phyloP scores from a whole-genome alignment of 1,284 basidiomycete species.

The Ganoderma sinense region DNA sequence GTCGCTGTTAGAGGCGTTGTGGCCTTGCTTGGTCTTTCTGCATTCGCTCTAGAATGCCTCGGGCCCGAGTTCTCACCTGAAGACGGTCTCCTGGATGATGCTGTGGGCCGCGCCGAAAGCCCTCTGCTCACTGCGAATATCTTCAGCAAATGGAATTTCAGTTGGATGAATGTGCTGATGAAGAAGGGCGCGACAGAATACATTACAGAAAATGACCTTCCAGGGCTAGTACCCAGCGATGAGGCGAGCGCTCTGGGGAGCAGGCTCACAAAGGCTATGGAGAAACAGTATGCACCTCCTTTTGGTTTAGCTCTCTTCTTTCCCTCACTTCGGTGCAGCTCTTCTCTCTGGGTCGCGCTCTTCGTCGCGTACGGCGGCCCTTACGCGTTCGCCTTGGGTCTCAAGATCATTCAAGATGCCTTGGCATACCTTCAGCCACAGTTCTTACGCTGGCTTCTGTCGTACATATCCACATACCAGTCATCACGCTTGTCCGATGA shows the following conservation, averaged over 20 bases:
- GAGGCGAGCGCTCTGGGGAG: constrained; percentile 77
- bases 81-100: constrained; percentile 41
- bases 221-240: constrained; percentile 71
- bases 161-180: constrained; percentile 85
- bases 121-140: constrained; percentile 87
- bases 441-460: constrained; percentile 81
- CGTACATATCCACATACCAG: constrained; percentile 85
- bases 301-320: not conserved
- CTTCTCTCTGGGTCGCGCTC: constrained; percentile 77
- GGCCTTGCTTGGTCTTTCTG: constrained; percentile 57
- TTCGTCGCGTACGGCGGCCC: constrained; percentile 82
- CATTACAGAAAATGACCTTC: constrained; percentile 83
- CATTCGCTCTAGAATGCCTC: constrained; percentile 76
- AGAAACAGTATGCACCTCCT: constrained; percentile 58
- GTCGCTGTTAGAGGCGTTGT: constrained; percentile 58
- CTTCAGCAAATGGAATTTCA: constrained; percentile 80
- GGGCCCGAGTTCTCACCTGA: constrained; percentile 67
- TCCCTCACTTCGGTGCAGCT: constrained; percentile 34
- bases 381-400: constrained; percentile 69
- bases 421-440: constrained; percentile 91
- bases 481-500: constrained; percentile 46
- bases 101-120: constrained; percentile 64
- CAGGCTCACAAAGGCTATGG: constrained; percentile 66
- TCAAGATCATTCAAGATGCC: constrained; percentile 84
- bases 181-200: constrained; percentile 65